Percentiles rank a stretch among this genome's conserved stretches.
Evolutionary conservation across 495 filamentous ascomycete genomes (phyloP).

Genomic region (Aspergillus mulundensis): DNA sequence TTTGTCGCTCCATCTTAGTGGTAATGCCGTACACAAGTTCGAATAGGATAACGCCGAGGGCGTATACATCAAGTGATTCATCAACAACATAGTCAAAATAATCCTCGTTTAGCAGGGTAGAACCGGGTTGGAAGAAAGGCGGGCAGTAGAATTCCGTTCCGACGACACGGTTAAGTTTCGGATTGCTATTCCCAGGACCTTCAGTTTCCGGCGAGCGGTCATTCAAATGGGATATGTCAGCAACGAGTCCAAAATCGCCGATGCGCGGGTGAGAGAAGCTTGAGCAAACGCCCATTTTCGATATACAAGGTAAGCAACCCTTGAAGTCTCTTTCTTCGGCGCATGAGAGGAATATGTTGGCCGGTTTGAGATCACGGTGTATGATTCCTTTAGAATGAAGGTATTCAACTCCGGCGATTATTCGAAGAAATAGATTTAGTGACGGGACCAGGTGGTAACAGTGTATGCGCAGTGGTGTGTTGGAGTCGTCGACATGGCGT

Average conservation of each 20-base stretch:
- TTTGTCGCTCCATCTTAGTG: constrained; percentile 52
- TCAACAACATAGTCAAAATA: constrained; percentile 32
- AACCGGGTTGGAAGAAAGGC: constrained; percentile 20
- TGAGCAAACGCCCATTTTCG: constrained; percentile 13
- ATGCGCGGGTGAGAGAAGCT: constrained; percentile 49
- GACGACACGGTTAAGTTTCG: constrained; percentile 33
- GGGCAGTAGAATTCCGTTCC: constrained; percentile 49
- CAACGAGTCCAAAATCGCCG: constrained; percentile 53
- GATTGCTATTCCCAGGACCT: constrained; percentile 12
- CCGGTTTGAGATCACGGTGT: constrained; percentile 69
- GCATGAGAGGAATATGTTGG: constrained; percentile 59
- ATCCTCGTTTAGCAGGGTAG: not conserved
- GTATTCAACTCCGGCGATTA: constrained; percentile 53
- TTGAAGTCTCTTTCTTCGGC: constrained; percentile 25
- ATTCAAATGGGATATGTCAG: constrained; percentile 46
- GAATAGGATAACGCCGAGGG: constrained; percentile 51
- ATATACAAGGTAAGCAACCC: constrained; percentile 32
- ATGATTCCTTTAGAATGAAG: constrained; percentile 58
- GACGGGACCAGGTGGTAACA: constrained; percentile 49
- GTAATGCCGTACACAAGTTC: constrained; percentile 48
- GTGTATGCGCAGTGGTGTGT: constrained; percentile 30
- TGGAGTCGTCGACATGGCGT: constrained; percentile 16
- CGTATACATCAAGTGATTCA: constrained; percentile 52
- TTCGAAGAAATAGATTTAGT: constrained; percentile 38
- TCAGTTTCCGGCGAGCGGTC: constrained; percentile 13